phyloP scores from a whole-genome alignment of 148 eudicot species.

The Heliamphora exappendiculata region DNA sequence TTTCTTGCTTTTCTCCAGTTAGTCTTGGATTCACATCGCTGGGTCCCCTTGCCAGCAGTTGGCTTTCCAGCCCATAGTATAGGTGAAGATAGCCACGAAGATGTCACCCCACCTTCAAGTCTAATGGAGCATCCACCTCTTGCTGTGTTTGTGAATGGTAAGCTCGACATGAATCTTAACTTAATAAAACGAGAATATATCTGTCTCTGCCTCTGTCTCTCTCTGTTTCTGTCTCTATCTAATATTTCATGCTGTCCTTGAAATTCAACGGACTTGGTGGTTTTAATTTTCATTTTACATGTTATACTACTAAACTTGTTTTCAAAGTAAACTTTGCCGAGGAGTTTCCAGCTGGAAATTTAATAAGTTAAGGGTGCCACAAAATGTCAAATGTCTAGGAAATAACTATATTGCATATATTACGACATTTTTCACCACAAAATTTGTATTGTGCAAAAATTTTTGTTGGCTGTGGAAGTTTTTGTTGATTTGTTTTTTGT shows the following conservation, averaged over 20 bases:
- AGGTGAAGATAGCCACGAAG: conserved; percentile 68
- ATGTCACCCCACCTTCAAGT: conserved; percentile 80
- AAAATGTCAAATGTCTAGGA: neutral
- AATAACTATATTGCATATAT: neutral
- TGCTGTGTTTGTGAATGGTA: conserved; percentile 94
- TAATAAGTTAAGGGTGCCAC: neutral
- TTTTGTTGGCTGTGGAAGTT: neutral
- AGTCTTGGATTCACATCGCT: conserved; percentile 93
- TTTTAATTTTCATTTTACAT: neutral
- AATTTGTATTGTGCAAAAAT: too few species aligned
- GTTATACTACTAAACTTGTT: neutral
- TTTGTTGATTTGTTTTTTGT: too few species aligned
- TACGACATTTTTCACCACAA: neutral
- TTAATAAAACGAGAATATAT: too few species aligned
- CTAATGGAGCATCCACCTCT: conserved; percentile 99
- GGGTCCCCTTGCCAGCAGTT: conserved; percentile 91
- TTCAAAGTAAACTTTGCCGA: neutral
- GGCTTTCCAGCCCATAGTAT: conserved; percentile 64
- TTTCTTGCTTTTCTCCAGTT: conserved; percentile 38
- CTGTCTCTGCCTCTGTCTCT: too few species aligned
- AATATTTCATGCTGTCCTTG: neutral
- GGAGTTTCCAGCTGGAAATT: neutral
- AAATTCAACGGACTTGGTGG: neutral
- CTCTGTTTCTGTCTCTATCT: neutral
- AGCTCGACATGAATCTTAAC: conserved; percentile 4